These are phyloP conservation scores for Pecoramyces ruminantium DNA, from an alignment of 192 early-diverging fungal species.

Conservation along the genomic window DNA sequence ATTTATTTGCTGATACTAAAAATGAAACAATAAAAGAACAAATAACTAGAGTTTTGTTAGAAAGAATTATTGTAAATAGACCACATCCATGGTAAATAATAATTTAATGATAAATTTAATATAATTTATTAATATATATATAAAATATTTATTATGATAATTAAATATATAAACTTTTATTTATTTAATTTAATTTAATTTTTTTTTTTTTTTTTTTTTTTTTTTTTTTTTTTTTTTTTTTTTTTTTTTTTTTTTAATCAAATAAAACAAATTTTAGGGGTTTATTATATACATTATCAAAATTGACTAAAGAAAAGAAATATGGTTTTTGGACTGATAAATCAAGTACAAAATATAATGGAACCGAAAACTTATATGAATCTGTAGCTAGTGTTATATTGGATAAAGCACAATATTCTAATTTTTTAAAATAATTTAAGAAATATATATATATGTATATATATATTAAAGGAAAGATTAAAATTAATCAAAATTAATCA, in stretches of 20 bases:
- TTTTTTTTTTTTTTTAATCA: no score
- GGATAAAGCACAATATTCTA: background rate
- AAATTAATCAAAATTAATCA: no score
- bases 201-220: no score
- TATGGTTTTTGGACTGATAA: background rate
- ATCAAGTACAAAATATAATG: background rate
- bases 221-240: no score
- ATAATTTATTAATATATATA: no score
- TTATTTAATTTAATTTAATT: no score
- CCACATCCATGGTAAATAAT: slow-evolving; percentile 84
- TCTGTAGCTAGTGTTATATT: background rate
- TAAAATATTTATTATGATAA: no score
- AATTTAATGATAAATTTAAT: background rate
- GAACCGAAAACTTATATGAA: background rate
- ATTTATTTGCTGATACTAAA: slow-evolving; percentile 61
- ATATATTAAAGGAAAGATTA: no score
- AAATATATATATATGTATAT: no score
- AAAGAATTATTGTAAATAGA: slow-evolving; percentile 86
- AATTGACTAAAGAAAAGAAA: background rate
- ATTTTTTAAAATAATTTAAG: background rate
- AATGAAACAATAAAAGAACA: slow-evolving; percentile 83
- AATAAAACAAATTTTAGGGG: background rate
- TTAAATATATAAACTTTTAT: no score
- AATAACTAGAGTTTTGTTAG: slow-evolving; percentile 85
- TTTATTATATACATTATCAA: background rate